Percentiles rank a stretch among this genome's conserved stretches.
Evolutionary conservation across 768 basidiomycete species (phyloP).

Genomic region (Rhodotorula toruloides): DNA sequence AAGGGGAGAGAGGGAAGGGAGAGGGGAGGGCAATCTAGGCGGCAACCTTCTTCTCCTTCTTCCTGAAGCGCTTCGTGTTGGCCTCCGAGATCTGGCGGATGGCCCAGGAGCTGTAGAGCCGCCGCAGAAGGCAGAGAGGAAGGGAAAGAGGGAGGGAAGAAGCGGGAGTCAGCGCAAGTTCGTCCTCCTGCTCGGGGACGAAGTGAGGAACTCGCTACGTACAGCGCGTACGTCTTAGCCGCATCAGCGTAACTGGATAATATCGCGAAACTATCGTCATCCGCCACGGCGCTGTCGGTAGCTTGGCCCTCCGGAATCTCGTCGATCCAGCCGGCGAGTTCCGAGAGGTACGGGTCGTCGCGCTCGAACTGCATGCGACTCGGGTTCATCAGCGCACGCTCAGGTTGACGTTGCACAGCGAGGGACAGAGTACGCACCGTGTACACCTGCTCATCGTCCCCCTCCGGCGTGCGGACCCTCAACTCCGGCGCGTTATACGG

Average conservation of each 20-base stretch:
- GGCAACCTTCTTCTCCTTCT: slow-evolving; percentile 11
- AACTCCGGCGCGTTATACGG: slow-evolving; percentile 89
- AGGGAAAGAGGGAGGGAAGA: background rate
- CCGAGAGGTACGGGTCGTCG: slow-evolving; percentile 38
- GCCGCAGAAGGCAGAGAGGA: no score
- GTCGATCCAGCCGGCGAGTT: slow-evolving; percentile 38
- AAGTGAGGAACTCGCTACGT: background rate
- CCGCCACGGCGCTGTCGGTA: slow-evolving; percentile 35
- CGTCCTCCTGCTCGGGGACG: background rate
- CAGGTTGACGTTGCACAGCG: background rate
- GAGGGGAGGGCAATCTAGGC: background rate
- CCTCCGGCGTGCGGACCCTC: slow-evolving; percentile 58
- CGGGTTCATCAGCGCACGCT: background rate
- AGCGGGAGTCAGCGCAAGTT: background rate
- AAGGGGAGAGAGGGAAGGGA: background rate
- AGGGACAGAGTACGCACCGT: slow-evolving; percentile 27
- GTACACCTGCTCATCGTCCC: slow-evolving; percentile 40
- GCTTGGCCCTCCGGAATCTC: slow-evolving; percentile 12
- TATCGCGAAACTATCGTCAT: slow-evolving; percentile 39
- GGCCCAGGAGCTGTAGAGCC: slow-evolving; percentile 34
- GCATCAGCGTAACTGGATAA: slow-evolving; percentile 38
- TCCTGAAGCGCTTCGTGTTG: slow-evolving; percentile 27
- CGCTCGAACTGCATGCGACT: slow-evolving; percentile 4
- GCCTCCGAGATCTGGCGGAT: slow-evolving; percentile 37
- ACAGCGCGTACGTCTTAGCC: slow-evolving; percentile 42